Percentiles rank a stretch among this genome's conserved stretches.
Conservation (phyloP, 164 flowering plant species). For the Vitis rotundifolia region DNA sequence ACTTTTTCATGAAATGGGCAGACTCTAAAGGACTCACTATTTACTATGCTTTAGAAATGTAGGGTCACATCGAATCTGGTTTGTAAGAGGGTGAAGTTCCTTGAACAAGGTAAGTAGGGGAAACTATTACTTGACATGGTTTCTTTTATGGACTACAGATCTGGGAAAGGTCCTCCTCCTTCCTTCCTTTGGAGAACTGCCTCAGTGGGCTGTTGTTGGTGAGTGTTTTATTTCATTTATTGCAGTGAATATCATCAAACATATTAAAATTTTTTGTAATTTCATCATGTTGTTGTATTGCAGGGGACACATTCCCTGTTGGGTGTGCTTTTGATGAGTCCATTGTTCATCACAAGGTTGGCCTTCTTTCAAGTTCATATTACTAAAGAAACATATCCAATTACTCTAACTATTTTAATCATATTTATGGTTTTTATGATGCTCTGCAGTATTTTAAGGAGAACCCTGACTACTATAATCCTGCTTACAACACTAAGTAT, state of each 20-base stretch:
- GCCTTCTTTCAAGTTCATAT: background rate
- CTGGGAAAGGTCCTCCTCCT: slow-evolving; percentile 68
- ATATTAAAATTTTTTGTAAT: too few relatives aligned
- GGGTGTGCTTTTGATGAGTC: slow-evolving; percentile 69
- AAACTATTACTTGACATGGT: too few relatives aligned
- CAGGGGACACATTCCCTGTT: slow-evolving; percentile 59
- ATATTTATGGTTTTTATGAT: background rate
- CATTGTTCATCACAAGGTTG: slow-evolving; percentile 61
- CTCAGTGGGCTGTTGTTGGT: slow-evolving; percentile 81
- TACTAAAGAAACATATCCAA: too few relatives aligned
- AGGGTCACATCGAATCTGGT: too few relatives aligned
- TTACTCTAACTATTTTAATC: too few relatives aligned
- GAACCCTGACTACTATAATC: slow-evolving; percentile 51
- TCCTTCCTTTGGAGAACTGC: slow-evolving; percentile 60
- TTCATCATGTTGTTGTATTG: too few relatives aligned
- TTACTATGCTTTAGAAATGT: too few relatives aligned
- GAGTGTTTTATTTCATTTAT: background rate
- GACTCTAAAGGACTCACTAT: too few relatives aligned
- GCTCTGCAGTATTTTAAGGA: slow-evolving; percentile 48
- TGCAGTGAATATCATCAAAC: background rate
- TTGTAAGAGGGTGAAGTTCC: too few relatives aligned
- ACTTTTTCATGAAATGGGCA: too few relatives aligned
- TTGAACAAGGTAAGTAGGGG: too few relatives aligned
- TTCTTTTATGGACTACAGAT: slow-evolving; percentile 27
- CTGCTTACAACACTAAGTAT: slow-evolving; percentile 52